Conservation (phyloP, 805 yeast species). For the Wickerhamomyces xylosicus region DNA sequence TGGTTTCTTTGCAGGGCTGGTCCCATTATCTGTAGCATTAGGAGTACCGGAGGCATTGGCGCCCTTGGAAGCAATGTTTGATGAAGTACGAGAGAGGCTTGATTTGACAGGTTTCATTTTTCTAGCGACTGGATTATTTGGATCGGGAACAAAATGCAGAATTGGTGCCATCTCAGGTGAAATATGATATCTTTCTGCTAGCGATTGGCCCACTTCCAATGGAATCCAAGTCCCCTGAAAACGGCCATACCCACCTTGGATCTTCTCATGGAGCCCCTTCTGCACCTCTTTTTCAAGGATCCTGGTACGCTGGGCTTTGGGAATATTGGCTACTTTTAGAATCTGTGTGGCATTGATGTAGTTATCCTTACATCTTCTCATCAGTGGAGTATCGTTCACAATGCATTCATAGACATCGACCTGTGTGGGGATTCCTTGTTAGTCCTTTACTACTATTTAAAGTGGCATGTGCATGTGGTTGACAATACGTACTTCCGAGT, state of each 20-base stretch:
- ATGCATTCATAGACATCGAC: slow-evolving; percentile 21
- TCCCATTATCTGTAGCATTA: slow-evolving; percentile 7
- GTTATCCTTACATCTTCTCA: slow-evolving; percentile 85
- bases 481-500: slow-evolving; percentile 43
- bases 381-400: slow-evolving; percentile 24
- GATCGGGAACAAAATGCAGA: slow-evolving; percentile 41
- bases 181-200: slow-evolving; percentile 43
- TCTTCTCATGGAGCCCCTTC: slow-evolving; percentile 57
- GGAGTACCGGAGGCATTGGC: slow-evolving; percentile 6
- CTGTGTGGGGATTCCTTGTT: slow-evolving; percentile 4
- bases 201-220: slow-evolving; percentile 46
- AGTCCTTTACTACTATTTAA: no score
- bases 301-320: slow-evolving; percentile 71
- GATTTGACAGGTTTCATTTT: not conserved
- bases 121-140: slow-evolving; percentile 25
- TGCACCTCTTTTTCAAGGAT: slow-evolving; percentile 69
- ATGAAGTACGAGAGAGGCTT: not conserved
- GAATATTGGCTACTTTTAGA: slow-evolving; percentile 65
- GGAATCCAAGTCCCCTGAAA: slow-evolving; percentile 89
- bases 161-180: slow-evolving; percentile 41
- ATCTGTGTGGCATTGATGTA: slow-evolving; percentile 92
- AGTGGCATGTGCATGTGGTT: not conserved
- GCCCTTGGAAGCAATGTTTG: slow-evolving; percentile 15
- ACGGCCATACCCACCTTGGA: slow-evolving; percentile 80
- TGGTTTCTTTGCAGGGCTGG: slow-evolving; percentile 13